Evolutionary conservation across 257 asterid species (phyloP).

Genomic region (Solanum virginianum): DNA sequence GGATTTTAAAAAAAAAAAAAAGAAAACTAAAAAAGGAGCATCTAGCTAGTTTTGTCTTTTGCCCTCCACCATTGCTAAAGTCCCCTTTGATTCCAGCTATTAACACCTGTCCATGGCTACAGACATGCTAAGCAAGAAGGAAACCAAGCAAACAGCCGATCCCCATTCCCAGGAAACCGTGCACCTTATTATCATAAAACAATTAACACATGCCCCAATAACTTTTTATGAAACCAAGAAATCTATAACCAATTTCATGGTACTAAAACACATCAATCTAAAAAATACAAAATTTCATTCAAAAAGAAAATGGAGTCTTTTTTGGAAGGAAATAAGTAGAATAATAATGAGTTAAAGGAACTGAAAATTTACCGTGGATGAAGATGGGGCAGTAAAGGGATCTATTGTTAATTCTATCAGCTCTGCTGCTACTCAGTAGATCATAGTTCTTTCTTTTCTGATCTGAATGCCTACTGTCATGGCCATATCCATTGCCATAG

Average conservation of each 20-base stretch:
- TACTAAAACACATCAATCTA: slow-evolving; percentile 9
- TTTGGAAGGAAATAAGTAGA: neutral
- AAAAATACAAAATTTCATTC: neutral
- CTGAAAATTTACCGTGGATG: slow-evolving; percentile 17
- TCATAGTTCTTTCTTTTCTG: slow-evolving; percentile 41
- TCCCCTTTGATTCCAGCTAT: neutral
- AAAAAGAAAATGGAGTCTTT: neutral
- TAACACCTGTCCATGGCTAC: slow-evolving; percentile 20
- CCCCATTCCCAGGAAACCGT: neutral
- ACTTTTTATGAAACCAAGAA: slow-evolving; percentile 15
- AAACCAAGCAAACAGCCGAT: slow-evolving; percentile 15
- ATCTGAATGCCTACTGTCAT: neutral
- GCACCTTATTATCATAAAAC: neutral
- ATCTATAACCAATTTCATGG: neutral
- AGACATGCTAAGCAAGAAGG: slow-evolving; percentile 21
- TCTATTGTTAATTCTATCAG: too few species aligned
- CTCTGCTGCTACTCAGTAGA: too few species aligned
- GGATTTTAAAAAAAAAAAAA: neutral
- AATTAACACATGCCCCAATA: neutral
- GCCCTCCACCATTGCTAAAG: neutral
- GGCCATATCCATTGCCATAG: slow-evolving; percentile 24
- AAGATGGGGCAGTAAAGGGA: neutral
- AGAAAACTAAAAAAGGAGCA: neutral
- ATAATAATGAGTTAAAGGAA: neutral
- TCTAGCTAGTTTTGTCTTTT: neutral